Base-by-base conservation (phyloP, 768 basidiomycete genomes). In the Boletus sp. region DNA sequence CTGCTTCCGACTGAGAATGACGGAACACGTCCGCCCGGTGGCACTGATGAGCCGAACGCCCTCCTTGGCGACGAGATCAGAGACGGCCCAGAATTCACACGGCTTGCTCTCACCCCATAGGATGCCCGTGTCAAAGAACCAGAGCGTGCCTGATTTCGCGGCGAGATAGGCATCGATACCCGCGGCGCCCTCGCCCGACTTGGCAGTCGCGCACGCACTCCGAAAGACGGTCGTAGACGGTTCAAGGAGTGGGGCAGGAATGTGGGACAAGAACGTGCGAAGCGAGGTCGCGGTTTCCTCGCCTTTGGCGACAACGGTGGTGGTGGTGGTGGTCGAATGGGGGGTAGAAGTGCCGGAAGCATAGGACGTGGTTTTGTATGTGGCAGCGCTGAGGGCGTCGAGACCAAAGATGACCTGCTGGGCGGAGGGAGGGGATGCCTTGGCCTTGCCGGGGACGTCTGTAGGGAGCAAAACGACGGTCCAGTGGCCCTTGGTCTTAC, bases 81-180 rank as follows among this genome's bases (percentile, higher is more conserved):
- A 74, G 23, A 86, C 69, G 4, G 83, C 71, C 83, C 88, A 90
- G 62, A 88, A 90, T 59, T 88, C 85, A 63, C 85, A 88, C 3
- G 87, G 87, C 58, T 86, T 87, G 63, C 79, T 81, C 64, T 89
- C 84, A 23, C 85, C 87, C 81, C 85, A 87, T 8, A 91, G 76
- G 15, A 91, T 76, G 7, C 88, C 89, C 23, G 75, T 73, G 38
- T 76, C 70, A 43, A 85, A 74, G 74, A 90, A 91, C 84, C 88
- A 88, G 38, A 91, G 71, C 43, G 77, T 84, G 1, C 87, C 87
- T 2, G 76, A 67, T 64, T 88, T 90, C 1, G 88, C 87, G n/a
- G 79, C 79, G 30, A 84, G 79, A 67, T 87, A 84, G 6, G 86
- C 87, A 51, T 87, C 82, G 25, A 88, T 71, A 0, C 86, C 86